Evolutionary conservation across 1,139 yeast species (phyloP), one percentile per base, ranked within the genome.

Genomic region (Candida frijolesensis): DNA sequence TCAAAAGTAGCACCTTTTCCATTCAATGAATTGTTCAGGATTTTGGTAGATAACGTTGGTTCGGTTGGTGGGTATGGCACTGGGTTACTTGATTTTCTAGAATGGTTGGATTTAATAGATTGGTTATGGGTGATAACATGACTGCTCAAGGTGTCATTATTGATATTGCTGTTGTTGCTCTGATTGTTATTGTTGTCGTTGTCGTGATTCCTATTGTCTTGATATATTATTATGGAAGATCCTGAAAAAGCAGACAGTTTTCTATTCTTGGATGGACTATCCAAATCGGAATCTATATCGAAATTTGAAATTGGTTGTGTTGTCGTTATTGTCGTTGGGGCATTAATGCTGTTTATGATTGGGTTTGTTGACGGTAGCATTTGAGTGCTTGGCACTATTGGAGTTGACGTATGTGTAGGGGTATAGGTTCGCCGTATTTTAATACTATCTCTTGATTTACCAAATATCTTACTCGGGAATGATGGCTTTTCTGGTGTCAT

Each of bases 251-350:
- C 46, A 3, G 73, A 64, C 25, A 61, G 58, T 51, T 71, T 72
- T 43, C 76, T 55, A 48, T 63, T 65, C 45, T 68, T 69, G 5
- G 76, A 69, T 4, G 78, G 78, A 53, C 73, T 65, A 52, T 71
- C 68, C 22, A 60, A 39, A 44, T 62, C 72, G 38, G 57, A 41
- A 42, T 68, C 71, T 22, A 22, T 43, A 52, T 72, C 77, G 40
- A 65, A 62, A 34, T 64, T 58, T 19, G 50, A 4, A 15, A 46
- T 40, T 19, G 35, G 11, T 11, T 11, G 18, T 12, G 40, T 11
- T 11, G 22, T 32, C 18, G 42, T 25, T 19, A 37, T 29, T 19
- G 50, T 37, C 12, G 46, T 16, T n/a, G 38, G 12, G 2, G 27
- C 49, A n/a, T 57, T 33, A 32, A 44, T 43, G 12, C 67, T 63